These are phyloP conservation scores for Pistacia integerrima DNA, from an alignment of 345 rosid species.

Conservation along the genomic window DNA sequence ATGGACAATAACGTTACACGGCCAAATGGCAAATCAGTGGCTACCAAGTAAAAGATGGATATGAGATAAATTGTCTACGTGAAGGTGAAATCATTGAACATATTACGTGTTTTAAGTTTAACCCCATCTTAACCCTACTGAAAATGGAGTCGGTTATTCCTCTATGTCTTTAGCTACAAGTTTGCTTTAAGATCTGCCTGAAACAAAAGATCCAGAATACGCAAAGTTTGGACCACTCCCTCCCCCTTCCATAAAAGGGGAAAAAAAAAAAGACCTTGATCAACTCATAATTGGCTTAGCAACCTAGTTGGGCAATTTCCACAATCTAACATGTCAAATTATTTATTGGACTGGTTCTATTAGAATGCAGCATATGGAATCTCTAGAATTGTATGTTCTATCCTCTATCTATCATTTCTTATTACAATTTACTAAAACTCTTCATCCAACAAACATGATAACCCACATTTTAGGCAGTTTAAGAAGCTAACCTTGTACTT, in stretches of 20 bases:
- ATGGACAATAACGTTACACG: too few species aligned
- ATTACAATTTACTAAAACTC: too few species aligned
- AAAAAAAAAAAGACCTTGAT: too few species aligned
- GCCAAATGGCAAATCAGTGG: not conserved
- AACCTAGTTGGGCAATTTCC: not conserved
- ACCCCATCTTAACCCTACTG: too few species aligned
- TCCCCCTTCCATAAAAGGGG: too few species aligned
- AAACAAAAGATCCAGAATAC: not conserved
- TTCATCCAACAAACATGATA: not conserved
- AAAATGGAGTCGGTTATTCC: too few species aligned
- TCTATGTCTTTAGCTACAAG: too few species aligned
- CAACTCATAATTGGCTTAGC: too few species aligned
- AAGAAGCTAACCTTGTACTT: slow-evolving; percentile 65
- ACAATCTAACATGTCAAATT: not conserved
- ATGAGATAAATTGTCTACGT: not conserved
- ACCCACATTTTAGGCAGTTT: not conserved
- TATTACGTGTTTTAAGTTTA: too few species aligned
- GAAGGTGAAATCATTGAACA: too few species aligned
- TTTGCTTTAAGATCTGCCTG: not conserved
- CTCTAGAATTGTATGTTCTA: not conserved
- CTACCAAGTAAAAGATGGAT: not conserved
- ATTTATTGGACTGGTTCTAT: not conserved
- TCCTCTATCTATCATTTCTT: not conserved
- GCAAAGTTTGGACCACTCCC: not conserved
- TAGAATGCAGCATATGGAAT: not conserved